phyloP scores from a whole-genome alignment of 169 alveolate genomes.

The Miamiensis avidus region DNA sequence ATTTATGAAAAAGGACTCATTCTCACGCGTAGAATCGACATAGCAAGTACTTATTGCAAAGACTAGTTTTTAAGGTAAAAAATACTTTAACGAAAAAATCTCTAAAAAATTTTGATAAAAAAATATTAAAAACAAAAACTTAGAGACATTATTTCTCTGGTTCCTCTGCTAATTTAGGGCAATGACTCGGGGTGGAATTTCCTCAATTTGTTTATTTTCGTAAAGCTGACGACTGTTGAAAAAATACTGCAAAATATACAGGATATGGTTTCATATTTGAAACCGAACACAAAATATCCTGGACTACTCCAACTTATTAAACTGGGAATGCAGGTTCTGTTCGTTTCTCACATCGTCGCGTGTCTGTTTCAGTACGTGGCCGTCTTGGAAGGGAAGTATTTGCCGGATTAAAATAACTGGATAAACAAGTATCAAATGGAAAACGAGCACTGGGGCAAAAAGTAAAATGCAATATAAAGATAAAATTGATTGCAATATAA shows the following conservation, averaged over 20 bases:
- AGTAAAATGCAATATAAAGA: background rate
- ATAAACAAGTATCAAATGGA: background rate
- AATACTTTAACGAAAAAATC: no score
- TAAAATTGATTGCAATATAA: background rate
- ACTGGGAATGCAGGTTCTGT: slow-evolving; percentile 18
- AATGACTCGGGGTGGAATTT: background rate
- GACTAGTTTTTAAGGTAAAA: background rate
- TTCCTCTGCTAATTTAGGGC: background rate
- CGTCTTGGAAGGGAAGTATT: slow-evolving; percentile 1
- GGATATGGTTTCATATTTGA: slow-evolving; percentile 13
- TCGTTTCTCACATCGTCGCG: slow-evolving; percentile 16
- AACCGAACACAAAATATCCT: background rate
- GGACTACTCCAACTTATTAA: background rate
- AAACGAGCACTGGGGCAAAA: background rate
- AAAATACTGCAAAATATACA: background rate
- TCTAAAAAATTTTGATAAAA: no score
- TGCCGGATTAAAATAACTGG: background rate
- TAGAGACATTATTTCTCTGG: background rate
- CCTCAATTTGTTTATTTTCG: slow-evolving; percentile 13
- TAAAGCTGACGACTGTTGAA: slow-evolving; percentile 11
- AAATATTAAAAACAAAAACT: background rate
- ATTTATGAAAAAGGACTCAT: slow-evolving; percentile 10
- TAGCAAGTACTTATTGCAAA: background rate
- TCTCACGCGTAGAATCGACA: background rate
- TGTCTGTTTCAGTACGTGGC: slow-evolving; percentile 13